A percentile compares a stretch with the other conserved stretches of the same genome.
These are phyloP conservation scores for Dipteronia dyeriana DNA, from an alignment of 345 rosid species.

Conservation along the genomic window DNA sequence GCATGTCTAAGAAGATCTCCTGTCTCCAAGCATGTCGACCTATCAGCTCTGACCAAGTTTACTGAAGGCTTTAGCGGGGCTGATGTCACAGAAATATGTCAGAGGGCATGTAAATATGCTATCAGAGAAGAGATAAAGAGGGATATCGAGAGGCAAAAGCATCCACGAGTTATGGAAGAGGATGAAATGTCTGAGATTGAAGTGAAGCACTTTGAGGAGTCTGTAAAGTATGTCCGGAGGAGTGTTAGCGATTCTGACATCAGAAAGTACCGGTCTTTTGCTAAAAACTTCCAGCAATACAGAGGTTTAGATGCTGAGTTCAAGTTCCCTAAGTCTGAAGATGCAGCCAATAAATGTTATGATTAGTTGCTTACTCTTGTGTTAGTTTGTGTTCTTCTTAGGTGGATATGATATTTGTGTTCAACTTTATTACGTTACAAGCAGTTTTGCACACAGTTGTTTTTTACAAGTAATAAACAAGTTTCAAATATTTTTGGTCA, in stretches of 20 bases:
- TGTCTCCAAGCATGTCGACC: slow-evolving; percentile 20
- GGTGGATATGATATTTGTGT: too few relatives aligned
- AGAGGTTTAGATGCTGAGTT: not conserved
- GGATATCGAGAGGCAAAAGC: slow-evolving; percentile 12
- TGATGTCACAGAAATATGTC: slow-evolving; percentile 18
- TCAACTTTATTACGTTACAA: too few relatives aligned
- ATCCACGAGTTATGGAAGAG: slow-evolving; percentile 7
- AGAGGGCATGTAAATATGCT: slow-evolving; percentile 14
- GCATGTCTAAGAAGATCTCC: slow-evolving; percentile 27
- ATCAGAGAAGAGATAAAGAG: slow-evolving; percentile 23
- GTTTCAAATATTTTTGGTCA: too few relatives aligned
- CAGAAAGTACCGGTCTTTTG: slow-evolving; percentile 22
- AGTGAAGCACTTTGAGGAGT: not conserved
- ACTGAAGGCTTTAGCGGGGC: slow-evolving; percentile 20
- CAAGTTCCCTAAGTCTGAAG: not conserved
- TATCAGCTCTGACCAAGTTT: slow-evolving; percentile 20
- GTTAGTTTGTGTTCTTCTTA: too few relatives aligned
- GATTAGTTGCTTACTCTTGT: too few relatives aligned
- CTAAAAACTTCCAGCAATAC: slow-evolving; percentile 26
- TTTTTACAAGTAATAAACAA: too few relatives aligned
- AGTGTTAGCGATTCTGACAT: slow-evolving; percentile 25
- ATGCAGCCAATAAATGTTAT: not conserved
- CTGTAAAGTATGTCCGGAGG: slow-evolving; percentile 22
- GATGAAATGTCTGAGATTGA: not conserved
- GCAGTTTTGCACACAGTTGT: too few relatives aligned